Conservation (phyloP, 1,284 basidiomycete genomes). For the Ceratobasidium sp. region DNA sequence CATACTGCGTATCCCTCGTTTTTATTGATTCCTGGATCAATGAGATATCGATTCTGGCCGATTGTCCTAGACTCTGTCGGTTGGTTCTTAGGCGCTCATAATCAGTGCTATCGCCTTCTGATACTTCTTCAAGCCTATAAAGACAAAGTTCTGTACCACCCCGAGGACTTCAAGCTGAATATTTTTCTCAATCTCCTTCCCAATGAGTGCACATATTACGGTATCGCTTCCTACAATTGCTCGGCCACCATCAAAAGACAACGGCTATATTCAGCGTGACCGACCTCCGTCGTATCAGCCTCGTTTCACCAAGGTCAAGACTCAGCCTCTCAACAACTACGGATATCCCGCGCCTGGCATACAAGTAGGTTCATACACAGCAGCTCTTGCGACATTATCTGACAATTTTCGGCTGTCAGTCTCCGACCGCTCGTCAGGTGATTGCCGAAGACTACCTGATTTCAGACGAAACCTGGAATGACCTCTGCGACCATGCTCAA, state of each 20-base stretch:
- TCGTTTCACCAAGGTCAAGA: not conserved
- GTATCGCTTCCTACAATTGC: not conserved
- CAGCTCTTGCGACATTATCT: not conserved
- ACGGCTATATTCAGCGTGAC: conserved; percentile 3
- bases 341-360: conserved; percentile 36
- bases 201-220: not conserved
- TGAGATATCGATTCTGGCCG: no score
- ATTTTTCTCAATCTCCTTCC: not conserved
- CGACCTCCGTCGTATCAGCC: conserved; percentile 31
- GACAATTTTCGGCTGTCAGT: not conserved
- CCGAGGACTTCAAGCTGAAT: not conserved
- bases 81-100: not conserved
- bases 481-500: conserved; percentile 7
- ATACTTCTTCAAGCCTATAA: not conserved
- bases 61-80: not conserved
- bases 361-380: not conserved
- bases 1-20: not conserved
- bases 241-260: not conserved
- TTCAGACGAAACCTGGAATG: conserved; percentile 26
- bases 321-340: conserved; percentile 28
- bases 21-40: not conserved
- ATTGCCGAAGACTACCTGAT: conserved; percentile 27
- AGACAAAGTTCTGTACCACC: not conserved
- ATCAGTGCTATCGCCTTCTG: not conserved
- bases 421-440: conserved; percentile 26